Conservation (phyloP, 768 basidiomycete genomes). For the Amanita molliuscula region DNA sequence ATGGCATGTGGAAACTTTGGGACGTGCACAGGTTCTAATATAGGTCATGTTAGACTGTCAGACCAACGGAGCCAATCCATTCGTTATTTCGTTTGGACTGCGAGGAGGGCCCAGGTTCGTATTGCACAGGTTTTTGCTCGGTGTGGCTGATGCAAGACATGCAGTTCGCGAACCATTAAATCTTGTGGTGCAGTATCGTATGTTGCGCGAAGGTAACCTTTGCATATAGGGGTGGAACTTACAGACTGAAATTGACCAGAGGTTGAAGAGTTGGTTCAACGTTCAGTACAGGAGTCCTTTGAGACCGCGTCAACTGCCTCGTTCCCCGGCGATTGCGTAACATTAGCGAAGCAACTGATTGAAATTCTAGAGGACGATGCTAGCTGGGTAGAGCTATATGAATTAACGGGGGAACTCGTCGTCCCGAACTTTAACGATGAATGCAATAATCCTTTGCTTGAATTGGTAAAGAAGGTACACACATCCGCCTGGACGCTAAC, state of each 20-base stretch:
- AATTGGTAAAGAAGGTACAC: slow-evolving; percentile 21
- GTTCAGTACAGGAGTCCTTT: slow-evolving; percentile 33
- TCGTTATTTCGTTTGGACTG: slow-evolving; percentile 78
- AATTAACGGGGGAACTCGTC: slow-evolving; percentile 57
- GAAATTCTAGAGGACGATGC: slow-evolving; percentile 53
- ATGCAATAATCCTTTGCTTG: slow-evolving; percentile 21
- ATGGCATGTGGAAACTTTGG: slow-evolving; percentile 25
- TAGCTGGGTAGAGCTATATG: slow-evolving; percentile 61
- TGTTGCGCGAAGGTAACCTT: slow-evolving; percentile 67
- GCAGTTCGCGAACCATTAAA: slow-evolving; percentile 53
- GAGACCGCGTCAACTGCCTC: slow-evolving; percentile 19
- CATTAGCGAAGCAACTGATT: slow-evolving; percentile 38
- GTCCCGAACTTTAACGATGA: slow-evolving; percentile 34
- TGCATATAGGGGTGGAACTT: neutral
- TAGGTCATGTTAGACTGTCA: slow-evolving; percentile 45
- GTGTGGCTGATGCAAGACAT: slow-evolving; percentile 1
- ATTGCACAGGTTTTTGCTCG: slow-evolving; percentile 4
- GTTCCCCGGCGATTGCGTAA: slow-evolving; percentile 26
- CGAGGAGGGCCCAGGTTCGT: slow-evolving; percentile 46
- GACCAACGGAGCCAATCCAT: slow-evolving; percentile 63
- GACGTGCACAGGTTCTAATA: neutral
- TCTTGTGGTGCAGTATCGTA: slow-evolving; percentile 65
- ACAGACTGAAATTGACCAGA: slow-evolving; percentile 30
- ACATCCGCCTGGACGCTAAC: neutral
- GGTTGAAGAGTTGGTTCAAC: slow-evolving; percentile 52